Conservation (phyloP, 2,329 filamentous ascomycete species). For the Xylaria multiplex region DNA sequence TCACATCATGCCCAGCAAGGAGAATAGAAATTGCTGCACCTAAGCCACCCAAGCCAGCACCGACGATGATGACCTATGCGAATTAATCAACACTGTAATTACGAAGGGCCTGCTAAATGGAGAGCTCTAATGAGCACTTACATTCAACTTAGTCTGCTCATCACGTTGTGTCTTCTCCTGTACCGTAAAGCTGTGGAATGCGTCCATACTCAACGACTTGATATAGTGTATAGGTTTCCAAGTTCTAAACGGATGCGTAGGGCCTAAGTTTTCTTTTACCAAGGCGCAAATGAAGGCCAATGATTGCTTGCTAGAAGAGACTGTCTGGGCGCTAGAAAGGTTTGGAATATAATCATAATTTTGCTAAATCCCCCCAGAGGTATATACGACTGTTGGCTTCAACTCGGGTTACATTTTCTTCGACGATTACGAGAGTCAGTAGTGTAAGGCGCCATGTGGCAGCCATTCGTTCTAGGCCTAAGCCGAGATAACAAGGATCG, state of each 20-base stretch:
- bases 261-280: too few relatives aligned
- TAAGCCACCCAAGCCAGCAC: constrained; percentile 66
- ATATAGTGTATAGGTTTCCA: too few relatives aligned
- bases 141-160: constrained; percentile 36
- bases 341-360: background rate
- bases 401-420: background rate
- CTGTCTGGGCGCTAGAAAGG: background rate
- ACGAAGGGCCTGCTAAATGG: too few relatives aligned
- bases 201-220: background rate
- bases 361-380: background rate
- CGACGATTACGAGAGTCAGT: background rate
- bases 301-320: background rate
- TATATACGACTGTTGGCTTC: background rate
- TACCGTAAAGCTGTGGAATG: background rate
- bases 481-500: background rate
- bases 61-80: constrained; percentile 59
- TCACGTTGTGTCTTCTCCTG: constrained; percentile 28
- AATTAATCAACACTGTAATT: background rate
- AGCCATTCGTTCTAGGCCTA: too few relatives aligned
- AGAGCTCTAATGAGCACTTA: background rate
- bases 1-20: constrained; percentile 58
- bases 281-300: background rate
- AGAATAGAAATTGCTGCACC: constrained; percentile 59
- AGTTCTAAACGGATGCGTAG: too few relatives aligned
- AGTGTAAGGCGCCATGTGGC: background rate